Percentiles rank a stretch among this genome's conserved stretches.
Conservation (phyloP, 2,329 filamentous ascomycete genomes). For the Chaetomium olivaceum region DNA sequence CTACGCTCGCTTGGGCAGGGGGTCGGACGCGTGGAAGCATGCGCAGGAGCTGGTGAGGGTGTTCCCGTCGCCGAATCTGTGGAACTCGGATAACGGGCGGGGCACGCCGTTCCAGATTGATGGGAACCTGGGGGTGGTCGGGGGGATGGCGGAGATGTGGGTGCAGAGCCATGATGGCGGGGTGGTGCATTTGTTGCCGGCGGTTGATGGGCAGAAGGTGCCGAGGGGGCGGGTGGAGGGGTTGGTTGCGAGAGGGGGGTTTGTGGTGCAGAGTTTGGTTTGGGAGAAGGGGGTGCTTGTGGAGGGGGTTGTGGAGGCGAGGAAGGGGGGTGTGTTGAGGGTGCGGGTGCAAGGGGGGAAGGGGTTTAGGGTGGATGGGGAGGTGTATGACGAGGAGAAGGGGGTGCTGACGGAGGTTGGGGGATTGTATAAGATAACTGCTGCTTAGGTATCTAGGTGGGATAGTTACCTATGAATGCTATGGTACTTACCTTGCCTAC, state of each 20-base stretch:
- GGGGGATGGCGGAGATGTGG: constrained; percentile 7
- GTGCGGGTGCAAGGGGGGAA: constrained; percentile 6
- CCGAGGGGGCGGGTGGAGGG: background rate
- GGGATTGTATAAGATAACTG: constrained; percentile 2
- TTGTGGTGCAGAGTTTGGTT: constrained; percentile 1
- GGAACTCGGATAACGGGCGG: constrained; percentile 4
- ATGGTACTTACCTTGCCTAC: too few species aligned
- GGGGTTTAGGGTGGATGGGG: background rate
- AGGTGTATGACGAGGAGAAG: background rate
- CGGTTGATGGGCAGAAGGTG: background rate
- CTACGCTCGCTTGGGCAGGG: background rate
- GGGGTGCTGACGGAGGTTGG: background rate
- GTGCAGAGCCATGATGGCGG: constrained; percentile 6
- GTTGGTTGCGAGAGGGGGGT: background rate
- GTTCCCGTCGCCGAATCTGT: background rate
- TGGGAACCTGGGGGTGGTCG: constrained; percentile 5
- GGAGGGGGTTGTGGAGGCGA: background rate
- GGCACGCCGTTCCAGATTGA: constrained; percentile 9
- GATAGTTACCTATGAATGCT: background rate
- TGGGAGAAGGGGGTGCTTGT: background rate
- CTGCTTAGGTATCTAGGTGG: background rate
- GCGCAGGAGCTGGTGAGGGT: background rate
- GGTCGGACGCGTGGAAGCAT: background rate
- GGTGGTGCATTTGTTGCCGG: constrained; percentile 6
- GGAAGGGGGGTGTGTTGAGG: background rate